Evolutionary conservation across 164 flowering plant species (phyloP), one percentile per base, ranked within the genome.

Genomic region (Cinnamomum micranthum): DNA sequence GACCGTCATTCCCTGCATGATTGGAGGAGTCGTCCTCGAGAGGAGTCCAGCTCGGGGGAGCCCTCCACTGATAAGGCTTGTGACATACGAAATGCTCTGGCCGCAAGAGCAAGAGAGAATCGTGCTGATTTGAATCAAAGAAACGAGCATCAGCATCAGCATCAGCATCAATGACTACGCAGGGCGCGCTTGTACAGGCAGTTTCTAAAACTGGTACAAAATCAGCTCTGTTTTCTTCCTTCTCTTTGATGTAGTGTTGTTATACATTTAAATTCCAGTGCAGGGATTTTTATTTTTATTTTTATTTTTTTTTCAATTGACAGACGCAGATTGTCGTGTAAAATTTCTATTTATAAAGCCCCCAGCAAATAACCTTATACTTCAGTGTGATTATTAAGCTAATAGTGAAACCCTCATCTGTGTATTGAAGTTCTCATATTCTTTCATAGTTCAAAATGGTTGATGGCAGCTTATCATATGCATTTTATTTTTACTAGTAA

Each of bases 21-120:
- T 72, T 5, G 20, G 60, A 83, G 83, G 66, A 71, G 74, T 25
- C 64, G 74, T 35, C 69, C 77, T 51, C 79, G 76, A 60, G 41
- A 70, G n/a, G 85, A 80, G 47, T 27, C 72, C 76, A 75, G 76
- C 66, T 74, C 80, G 65, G 84, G 78, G 74, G 88, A 77, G 72
- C 68, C 65, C 65, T 62, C 69, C 6, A 83, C 73, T 41, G 71
- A 60, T 25, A 81, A 78, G 47, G 91, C 85, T 41, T 76, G 76
- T 41, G 76, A 58, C 4, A 82, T 88, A 13, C 71, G 91, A 78
- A 83, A 35, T 72, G 89, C 87, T 74, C 84, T 90, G 82, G 91
- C 90, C 64, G 77, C 80, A 51, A 85, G 75, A 81, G 88, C 82
- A 1, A 82, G 73, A 71, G 80, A 76, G 55, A 65, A 59, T 72